Base-by-base conservation (phyloP, 805 yeast genomes). In the Yamadazyma philogaea region DNA sequence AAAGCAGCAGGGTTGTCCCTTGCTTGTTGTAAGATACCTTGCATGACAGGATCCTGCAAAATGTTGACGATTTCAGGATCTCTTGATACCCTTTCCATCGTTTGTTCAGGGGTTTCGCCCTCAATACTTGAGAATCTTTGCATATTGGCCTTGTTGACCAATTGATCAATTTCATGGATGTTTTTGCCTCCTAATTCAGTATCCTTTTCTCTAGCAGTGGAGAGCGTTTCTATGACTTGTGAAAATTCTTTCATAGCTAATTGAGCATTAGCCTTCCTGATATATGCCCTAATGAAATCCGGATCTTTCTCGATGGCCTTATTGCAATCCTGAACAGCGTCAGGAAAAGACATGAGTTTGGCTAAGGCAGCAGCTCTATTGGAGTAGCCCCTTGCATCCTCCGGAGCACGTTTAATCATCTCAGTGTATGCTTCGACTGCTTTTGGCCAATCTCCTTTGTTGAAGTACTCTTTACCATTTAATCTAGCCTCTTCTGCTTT, bases 351-450 rank as follows among this genome's bases (percentile, higher is more conserved):
- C 86, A 91, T 80, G 53, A 93, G 78, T 68, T 93, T 93, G 36
- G 96, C 83, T 61, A 85, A 78, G 1, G 96, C 96, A 30, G 99
- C 99, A 40, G 99, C 99, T 69, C 99, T 85, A 73, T 93, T 93
- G 27, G 96, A 89, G 66, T 89, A 93, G 44, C 97, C 98, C 66
- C 96, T 81, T 18, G 95, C 95, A 66, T 93, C 98, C 43, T 81
- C 81, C 44, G 99, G 99, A n/a, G 90, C 89, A 64, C 99, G 85
- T 70, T 89, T 87, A 56, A 91, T 75, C 90, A 93, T 93, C 69
- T 93, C 99, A 38, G 95, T 76, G 68, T 93, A 93, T 4, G 96
- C 85, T 63, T 86, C 85, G 34, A 93, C 96, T 17, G 98, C 97
- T 51, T 74, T 82, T 49, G 99, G 98, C 96, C 96, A 91, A 66